phyloP scores from a whole-genome alignment of 2,329 filamentous ascomycete genomes.

The Ophiostoma quercus region DNA sequence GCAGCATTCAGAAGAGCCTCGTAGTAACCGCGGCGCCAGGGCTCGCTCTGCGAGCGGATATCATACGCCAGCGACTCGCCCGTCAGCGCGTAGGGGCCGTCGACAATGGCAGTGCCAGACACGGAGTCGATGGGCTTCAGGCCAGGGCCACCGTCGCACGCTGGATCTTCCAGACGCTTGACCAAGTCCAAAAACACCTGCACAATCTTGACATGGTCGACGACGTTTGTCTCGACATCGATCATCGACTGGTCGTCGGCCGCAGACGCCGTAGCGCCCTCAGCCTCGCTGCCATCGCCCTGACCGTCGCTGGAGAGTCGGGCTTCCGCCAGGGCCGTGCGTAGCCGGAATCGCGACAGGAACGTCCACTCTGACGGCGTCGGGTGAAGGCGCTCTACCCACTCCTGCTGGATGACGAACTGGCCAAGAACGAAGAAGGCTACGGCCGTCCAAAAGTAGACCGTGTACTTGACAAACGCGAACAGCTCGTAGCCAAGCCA shows the following conservation, averaged over 20 bases:
- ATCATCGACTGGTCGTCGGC: conserved; percentile 51
- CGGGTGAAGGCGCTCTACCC: conserved; percentile 68
- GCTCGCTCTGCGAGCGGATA: conserved; percentile 67
- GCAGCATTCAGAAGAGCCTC: conserved; percentile 74
- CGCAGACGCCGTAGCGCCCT: conserved; percentile 5
- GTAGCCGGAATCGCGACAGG: conserved; percentile 61
- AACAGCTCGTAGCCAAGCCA: conserved; percentile 68
- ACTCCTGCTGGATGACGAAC: conserved; percentile 66
- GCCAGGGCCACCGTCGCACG: conserved; percentile 61
- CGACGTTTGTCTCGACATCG: conserved; percentile 35
- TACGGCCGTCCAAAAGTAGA: conserved; percentile 60
- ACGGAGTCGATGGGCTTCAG: conserved; percentile 41
- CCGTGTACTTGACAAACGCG: conserved; percentile 61
- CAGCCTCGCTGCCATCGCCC: background rate
- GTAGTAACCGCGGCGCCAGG: conserved; percentile 83
- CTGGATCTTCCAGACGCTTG: conserved; percentile 61
- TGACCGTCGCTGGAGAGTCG: conserved; percentile 34
- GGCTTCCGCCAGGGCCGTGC: conserved; percentile 58
- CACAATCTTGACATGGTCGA: conserved; percentile 66
- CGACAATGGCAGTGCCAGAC: conserved; percentile 33
- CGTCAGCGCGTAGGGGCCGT: background rate
- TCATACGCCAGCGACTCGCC: conserved; percentile 48
- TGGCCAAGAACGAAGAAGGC: conserved; percentile 56
- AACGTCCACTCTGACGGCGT: conserved; percentile 79
- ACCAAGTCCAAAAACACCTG: conserved; percentile 56